These are phyloP conservation scores for Lachnellula occidentalis DNA, from an alignment of 2,329 filamentous ascomycete genomes.

Conservation along the genomic window DNA sequence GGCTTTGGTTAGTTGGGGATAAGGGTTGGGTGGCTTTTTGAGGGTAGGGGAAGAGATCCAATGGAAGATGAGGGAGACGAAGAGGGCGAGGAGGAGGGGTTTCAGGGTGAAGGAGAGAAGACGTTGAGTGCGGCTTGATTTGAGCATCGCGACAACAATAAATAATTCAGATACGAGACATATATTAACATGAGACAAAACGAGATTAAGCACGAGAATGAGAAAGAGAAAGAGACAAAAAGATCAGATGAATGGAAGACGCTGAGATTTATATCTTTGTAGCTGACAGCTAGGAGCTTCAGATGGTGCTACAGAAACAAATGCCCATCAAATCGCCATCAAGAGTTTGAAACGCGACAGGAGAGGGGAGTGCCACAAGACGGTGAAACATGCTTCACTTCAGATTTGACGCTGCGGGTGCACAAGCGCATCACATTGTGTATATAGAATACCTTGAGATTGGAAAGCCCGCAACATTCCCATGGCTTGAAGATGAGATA, in stretches of 20 bases:
- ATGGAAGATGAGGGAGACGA: constrained; percentile 2
- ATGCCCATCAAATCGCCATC: background rate
- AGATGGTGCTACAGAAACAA: background rate
- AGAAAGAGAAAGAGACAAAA: background rate
- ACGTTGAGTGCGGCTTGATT: constrained; percentile 1
- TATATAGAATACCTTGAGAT: constrained; percentile 10
- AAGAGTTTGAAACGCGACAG: constrained; percentile 5
- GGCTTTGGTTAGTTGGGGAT: constrained; percentile 6
- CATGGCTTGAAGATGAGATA: background rate
- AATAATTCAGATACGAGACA: no score
- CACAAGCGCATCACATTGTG: background rate
- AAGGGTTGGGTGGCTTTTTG: background rate
- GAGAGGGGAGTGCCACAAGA: background rate
- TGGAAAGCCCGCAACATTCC: background rate
- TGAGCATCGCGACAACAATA: background rate
- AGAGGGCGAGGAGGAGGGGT: constrained; percentile 4
- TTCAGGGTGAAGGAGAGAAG: constrained; percentile 5
- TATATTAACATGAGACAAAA: background rate
- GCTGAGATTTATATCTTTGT: constrained; percentile 6
- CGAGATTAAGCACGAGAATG: background rate
- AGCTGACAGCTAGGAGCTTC: background rate
- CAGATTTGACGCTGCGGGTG: constrained; percentile 3
- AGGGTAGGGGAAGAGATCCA: background rate
- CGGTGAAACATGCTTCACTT: constrained; percentile 12
- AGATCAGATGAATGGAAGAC: background rate